phyloP scores from a whole-genome alignment of 1,284 basidiomycete species.

The Ustilago tritici region DNA sequence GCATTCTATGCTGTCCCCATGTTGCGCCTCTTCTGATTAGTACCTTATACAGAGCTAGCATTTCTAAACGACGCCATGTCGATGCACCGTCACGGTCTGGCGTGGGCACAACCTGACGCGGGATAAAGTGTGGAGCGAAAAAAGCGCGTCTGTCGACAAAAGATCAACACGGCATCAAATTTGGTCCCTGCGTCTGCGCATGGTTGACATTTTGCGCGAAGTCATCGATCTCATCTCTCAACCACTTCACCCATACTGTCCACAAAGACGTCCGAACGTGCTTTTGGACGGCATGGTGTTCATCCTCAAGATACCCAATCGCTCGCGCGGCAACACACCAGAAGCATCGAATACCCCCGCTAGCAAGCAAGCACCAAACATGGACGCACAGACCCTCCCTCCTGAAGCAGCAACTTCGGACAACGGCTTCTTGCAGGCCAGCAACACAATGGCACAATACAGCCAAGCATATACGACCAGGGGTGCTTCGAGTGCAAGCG shows the following conservation, averaged over 20 bases:
- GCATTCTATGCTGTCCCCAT: too few species aligned
- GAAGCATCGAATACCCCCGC: slow-evolving; percentile 34
- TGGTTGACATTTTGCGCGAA: not conserved
- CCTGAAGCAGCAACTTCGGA: not conserved
- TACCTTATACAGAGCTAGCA: not conserved
- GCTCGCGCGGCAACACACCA: slow-evolving; percentile 46
- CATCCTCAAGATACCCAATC: slow-evolving; percentile 62
- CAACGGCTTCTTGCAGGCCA: slow-evolving; percentile 1
- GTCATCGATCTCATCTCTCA: not conserved
- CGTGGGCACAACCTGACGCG: not conserved
- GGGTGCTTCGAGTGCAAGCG: not conserved
- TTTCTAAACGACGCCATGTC: not conserved
- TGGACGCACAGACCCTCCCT: not conserved
- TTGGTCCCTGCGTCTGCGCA: slow-evolving; percentile 11
- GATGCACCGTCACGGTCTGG: not conserved
- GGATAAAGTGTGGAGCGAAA: not conserved
- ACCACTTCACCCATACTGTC: too few species aligned
- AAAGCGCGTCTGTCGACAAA: not conserved
- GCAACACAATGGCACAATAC: not conserved
- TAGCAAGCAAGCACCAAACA: slow-evolving; percentile 3
- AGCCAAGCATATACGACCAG: not conserved
- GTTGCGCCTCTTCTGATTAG: not conserved
- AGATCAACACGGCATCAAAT: slow-evolving; percentile 4
- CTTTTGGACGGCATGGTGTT: slow-evolving; percentile 49
- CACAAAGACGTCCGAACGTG: not conserved